Percentiles rank a stretch among this genome's conserved stretches.
Evolutionary conservation across 1,139 yeast species (phyloP).

Genomic region (Lodderomyces oxycetoniae): DNA sequence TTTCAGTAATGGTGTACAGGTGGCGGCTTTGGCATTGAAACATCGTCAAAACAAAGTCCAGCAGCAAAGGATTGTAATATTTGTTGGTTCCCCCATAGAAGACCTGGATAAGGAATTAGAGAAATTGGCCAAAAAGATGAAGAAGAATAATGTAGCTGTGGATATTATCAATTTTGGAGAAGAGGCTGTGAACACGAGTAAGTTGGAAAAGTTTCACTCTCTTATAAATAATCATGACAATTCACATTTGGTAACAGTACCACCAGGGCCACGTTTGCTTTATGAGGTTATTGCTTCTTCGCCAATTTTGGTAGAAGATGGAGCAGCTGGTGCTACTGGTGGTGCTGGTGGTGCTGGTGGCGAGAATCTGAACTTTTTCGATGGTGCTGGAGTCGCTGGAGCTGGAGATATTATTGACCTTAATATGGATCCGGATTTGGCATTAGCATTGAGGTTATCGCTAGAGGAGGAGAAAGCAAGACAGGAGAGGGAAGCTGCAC

Average conservation of each 20-base stretch:
- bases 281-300: slow-evolving; percentile 72
- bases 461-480: slow-evolving; percentile 78
- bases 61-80: slow-evolving; percentile 82
- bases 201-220: slow-evolving; percentile 77
- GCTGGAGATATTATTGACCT: slow-evolving; percentile 70
- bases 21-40: slow-evolving; percentile 93
- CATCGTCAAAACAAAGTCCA: slow-evolving; percentile 95
- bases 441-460: slow-evolving; percentile 84
- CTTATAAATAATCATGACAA: slow-evolving; percentile 70
- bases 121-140: slow-evolving; percentile 85
- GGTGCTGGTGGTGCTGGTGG: slow-evolving; percentile 25
- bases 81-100: slow-evolving; percentile 81
- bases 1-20: slow-evolving; percentile 82
- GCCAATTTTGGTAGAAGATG: slow-evolving; percentile 58
- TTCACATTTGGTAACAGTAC: slow-evolving; percentile 79
- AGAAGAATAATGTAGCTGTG: slow-evolving; percentile 86
- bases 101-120: slow-evolving; percentile 72
- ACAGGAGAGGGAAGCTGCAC: slow-evolving; percentile 57
- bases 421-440: slow-evolving; percentile 93
- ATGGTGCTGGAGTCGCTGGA: slow-evolving; percentile 44
- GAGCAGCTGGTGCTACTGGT: slow-evolving; percentile 25
- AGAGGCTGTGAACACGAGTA: slow-evolving; percentile 68
- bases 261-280: slow-evolving; percentile 80
- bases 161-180: slow-evolving; percentile 94
- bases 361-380: slow-evolving; percentile 21